Percentiles rank a stretch among this genome's conserved stretches.
Conservation (phyloP, 2,329 filamentous ascomycete genomes). For the Colletotrichum sp. region DNA sequence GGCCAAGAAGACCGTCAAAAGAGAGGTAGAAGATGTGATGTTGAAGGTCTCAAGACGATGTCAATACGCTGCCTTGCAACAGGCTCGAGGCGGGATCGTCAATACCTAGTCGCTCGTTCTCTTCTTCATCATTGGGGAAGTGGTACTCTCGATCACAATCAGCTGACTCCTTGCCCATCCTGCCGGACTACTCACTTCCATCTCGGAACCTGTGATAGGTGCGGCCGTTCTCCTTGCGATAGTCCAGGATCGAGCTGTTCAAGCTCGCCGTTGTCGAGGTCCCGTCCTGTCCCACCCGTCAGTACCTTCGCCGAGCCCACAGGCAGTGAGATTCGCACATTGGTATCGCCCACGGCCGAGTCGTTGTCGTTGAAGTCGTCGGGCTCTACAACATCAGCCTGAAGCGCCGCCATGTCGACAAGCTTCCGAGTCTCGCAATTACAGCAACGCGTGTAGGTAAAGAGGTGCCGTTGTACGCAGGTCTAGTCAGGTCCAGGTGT, state of each 20-base stretch:
- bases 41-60: conserved; percentile 45
- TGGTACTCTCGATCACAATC: conserved; percentile 12
- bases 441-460: background rate
- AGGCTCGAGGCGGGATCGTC: fast-evolving
- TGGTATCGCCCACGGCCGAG: conserved; percentile 6
- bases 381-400: conserved; percentile 7
- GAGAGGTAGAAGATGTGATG: conserved; percentile 58
- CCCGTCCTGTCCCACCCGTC: background rate
- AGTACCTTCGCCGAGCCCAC: background rate
- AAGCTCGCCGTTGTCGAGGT: conserved; percentile 32
- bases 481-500: background rate
- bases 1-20: conserved; percentile 32
- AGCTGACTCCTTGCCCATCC: background rate
- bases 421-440: background rate
- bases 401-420: background rate
- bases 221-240: conserved; percentile 21
- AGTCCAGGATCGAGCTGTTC: conserved; percentile 33
- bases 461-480: background rate
- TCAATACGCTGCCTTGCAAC: background rate
- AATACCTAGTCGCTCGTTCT: conserved; percentile 20
- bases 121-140: conserved; percentile 21
- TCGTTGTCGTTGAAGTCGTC: conserved; percentile 18
- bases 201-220: conserved; percentile 25
- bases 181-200: conserved; percentile 1
- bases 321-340: background rate